Percentiles rank a stretch among this genome's conserved stretches.
These are phyloP conservation scores for Ceratocystis cacaofunesta DNA, from an alignment of 2,329 filamentous ascomycete species.

Conservation along the genomic window DNA sequence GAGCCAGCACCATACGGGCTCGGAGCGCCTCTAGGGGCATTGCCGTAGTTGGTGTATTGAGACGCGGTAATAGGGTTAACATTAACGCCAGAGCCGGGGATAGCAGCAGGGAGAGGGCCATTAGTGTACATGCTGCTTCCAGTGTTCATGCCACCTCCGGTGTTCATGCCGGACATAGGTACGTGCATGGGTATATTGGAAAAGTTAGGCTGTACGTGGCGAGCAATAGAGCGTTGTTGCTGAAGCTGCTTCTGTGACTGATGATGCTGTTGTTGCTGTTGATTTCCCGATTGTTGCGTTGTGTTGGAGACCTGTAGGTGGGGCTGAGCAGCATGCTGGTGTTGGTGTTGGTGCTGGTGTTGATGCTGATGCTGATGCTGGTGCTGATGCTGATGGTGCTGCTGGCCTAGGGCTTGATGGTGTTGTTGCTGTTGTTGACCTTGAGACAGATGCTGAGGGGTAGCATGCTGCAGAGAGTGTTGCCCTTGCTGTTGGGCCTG, in stretches of 20 bases:
- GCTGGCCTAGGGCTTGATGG: not conserved
- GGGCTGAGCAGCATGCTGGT: not conserved
- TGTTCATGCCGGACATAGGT: not conserved
- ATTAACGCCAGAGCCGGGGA: not conserved
- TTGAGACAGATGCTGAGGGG: conserved; percentile 15
- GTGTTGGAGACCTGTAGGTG: not conserved
- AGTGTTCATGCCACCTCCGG: not conserved
- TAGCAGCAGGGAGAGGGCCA: not conserved
- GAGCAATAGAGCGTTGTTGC: not conserved
- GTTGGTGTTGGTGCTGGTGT: not conserved
- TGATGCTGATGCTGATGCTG: not conserved
- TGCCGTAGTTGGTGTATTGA: conserved; percentile 11
- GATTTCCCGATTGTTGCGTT: conserved; percentile 24
- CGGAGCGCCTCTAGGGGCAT: conserved; percentile 7
- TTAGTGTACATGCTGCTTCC: not conserved
- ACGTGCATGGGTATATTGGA: not conserved
- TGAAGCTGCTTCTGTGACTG: conserved; percentile 17
- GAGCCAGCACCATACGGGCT: conserved; percentile 12
- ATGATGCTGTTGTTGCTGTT: conserved; percentile 21
- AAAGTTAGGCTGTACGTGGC: conserved; percentile 1
- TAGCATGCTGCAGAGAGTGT: conserved; percentile 19
- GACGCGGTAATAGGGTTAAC: not conserved
- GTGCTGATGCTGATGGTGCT: conserved; percentile 1
- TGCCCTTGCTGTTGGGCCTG: conserved; percentile 23
- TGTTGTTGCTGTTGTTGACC: conserved; percentile 6